A percentile compares a stretch with the other conserved stretches of the same genome.
These are phyloP conservation scores for Myxozyma melibiosi DNA, from an alignment of 805 yeast genomes.

Conservation along the genomic window DNA sequence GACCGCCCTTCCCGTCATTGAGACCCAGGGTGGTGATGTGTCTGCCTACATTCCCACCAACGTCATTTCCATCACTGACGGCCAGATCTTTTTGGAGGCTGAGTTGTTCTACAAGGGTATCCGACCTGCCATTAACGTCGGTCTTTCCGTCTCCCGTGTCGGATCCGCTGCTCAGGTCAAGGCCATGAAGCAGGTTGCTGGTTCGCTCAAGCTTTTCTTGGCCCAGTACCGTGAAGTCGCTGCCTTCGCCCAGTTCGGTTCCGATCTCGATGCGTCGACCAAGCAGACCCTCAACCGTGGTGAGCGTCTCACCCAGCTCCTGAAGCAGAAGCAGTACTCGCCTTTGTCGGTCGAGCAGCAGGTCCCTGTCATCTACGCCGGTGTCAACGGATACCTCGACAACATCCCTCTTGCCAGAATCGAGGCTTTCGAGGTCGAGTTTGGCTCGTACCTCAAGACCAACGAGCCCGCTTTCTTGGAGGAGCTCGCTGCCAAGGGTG, in stretches of 20 bases:
- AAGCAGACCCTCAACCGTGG: conserved; percentile 99
- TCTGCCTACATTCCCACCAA: conserved; percentile 97
- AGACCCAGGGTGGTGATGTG: conserved; percentile 99
- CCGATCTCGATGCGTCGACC: conserved; percentile 99
- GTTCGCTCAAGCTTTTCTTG: conserved; percentile 99
- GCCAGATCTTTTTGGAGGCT: conserved; percentile 98
- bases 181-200: conserved; percentile 99
- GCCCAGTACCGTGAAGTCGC: conserved; percentile 99
- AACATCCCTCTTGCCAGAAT: conserved; percentile 79
- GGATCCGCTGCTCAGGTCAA: conserved; percentile 99
- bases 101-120: conserved; percentile 99
- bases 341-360: conserved; percentile 99
- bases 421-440: conserved; percentile 87
- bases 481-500: conserved; percentile 86
- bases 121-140: conserved; percentile 99
- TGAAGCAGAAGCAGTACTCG: conserved; percentile 95
- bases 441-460: conserved; percentile 88
- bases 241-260: conserved; percentile 99
- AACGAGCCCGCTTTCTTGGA: conserved; percentile 82
- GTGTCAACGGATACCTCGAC: conserved; percentile 99
- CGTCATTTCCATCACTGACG: conserved; percentile 96
- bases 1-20: conserved; percentile 95
- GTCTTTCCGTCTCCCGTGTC: conserved; percentile 99
- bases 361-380: conserved; percentile 98
- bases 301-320: conserved; percentile 99